phyloP scores from a whole-genome alignment of 192 early-diverging fungal genomes.

The Linnemannia hyalina region DNA sequence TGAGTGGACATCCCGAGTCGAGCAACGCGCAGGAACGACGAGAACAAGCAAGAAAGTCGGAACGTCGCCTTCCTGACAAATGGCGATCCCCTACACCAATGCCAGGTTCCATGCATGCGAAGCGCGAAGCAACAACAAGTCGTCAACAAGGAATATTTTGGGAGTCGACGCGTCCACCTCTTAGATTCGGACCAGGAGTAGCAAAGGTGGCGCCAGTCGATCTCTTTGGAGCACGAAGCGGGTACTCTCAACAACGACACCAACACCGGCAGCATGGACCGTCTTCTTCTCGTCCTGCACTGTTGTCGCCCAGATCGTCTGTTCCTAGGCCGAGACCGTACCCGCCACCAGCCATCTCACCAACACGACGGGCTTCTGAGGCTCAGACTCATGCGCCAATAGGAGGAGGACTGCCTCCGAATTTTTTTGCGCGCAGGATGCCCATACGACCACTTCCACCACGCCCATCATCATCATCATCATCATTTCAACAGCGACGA shows the following conservation, averaged over 20 bases:
- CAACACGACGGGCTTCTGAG: neutral
- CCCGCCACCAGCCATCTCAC: neutral
- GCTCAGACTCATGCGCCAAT: neutral
- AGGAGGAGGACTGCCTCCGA: neutral
- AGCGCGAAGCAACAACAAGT: neutral
- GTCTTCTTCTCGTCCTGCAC: neutral
- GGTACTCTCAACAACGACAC: neutral
- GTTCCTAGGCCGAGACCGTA: neutral
- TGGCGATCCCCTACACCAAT: neutral
- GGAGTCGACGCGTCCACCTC: neutral
- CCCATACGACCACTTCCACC: neutral
- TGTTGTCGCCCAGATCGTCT: neutral
- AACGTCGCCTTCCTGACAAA: neutral
- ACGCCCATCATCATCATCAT: neutral
- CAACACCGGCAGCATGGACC: neutral
- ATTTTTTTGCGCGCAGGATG: neutral
- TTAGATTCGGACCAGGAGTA: neutral
- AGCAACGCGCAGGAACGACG: neutral
- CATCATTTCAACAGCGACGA: neutral
- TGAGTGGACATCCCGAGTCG: neutral
- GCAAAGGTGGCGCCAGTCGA: neutral
- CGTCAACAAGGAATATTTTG: neutral
- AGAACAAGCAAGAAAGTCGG: neutral
- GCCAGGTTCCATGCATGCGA: neutral
- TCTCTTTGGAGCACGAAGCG: neutral